These are phyloP conservation scores for Chlorella ohadii DNA, from an alignment of 139 green algal species.

Conservation along the genomic window DNA sequence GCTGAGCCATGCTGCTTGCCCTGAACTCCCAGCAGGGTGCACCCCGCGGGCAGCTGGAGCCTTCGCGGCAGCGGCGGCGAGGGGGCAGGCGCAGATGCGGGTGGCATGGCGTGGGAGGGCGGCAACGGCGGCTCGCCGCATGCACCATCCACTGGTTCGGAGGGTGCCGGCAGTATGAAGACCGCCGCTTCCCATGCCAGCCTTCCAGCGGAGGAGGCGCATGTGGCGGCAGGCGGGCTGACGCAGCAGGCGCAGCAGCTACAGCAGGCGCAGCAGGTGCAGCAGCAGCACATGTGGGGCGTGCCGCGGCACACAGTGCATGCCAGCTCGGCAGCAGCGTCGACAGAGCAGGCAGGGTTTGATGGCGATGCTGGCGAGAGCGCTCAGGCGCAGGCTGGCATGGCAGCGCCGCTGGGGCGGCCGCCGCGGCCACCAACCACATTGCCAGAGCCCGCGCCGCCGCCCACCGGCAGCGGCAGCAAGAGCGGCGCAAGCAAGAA, in stretches of 20 bases:
- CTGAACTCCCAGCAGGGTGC: slow-evolving; percentile 6
- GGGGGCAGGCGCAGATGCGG: not conserved
- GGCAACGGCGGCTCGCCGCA: not conserved
- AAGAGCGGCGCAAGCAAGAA: slow-evolving; percentile 18
- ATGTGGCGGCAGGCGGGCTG: not conserved
- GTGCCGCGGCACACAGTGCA: not conserved
- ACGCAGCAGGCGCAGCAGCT: not conserved
- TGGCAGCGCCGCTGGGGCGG: not conserved
- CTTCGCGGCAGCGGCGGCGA: not conserved
- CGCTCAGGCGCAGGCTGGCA: too few relatives aligned
- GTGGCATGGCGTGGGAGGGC: not conserved
- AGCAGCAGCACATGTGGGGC: too few relatives aligned
- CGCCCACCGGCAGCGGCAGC: not conserved
- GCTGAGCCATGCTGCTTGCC: not conserved
- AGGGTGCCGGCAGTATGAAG: slow-evolving; percentile 22
- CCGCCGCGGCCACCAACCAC: slow-evolving; percentile 22
- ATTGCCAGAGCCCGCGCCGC: not conserved
- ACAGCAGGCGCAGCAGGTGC: not conserved
- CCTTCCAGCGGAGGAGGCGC: not conserved
- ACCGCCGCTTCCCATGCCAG: slow-evolving; percentile 19
- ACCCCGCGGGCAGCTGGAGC: slow-evolving; percentile 13
- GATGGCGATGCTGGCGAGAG: not conserved
- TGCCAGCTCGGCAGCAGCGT: not conserved
- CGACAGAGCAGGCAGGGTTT: too few relatives aligned
- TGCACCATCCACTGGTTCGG: not conserved